Evolutionary conservation across 345 rosid species (phyloP), one percentile per base, ranked within the genome.

Genomic region (Citrus sp.): DNA sequence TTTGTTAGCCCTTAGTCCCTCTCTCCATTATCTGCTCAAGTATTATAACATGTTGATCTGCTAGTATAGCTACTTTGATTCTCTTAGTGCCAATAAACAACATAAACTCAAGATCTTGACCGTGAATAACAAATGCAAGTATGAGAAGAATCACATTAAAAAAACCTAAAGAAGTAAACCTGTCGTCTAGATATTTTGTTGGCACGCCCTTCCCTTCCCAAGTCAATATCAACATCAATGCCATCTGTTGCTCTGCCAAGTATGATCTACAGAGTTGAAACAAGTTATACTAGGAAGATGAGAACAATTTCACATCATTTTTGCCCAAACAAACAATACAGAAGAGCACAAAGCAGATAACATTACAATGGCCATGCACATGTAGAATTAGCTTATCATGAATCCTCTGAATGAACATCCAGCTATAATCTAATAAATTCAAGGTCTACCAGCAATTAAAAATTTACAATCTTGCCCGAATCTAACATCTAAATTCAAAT

Each of bases 171-270:
- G 46, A 73, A 77, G 10, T 49, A 74, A 80, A 95, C 98, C 95
- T 93, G 98, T 72, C 87, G 89, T 78, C 95, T 87, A 77, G 98
- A 92, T 80, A 95, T 85, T 79, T 87, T 91, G 80, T 87, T 90
- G 42, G 89, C 87, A 38, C 67, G 82, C 55, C 93, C 89, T 83
- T 91, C 92, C 83, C 83, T 89, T 78, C 93, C 86, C 83, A 93
- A 86, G 91, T 92, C 98, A 75, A 95, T 88, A 84, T 95, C 95
- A 67, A 95, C 94, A 27, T 77, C 81, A 76, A 83, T 78, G 78
- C 89, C 98, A 77, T 81, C 83, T 30, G 98, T 91, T 84, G 92
- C 90, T 84, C 98, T 92, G 73, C 98, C 98, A 73, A 96, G 94
- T 74, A 90, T 59, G 67, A 94, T 94, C 99, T 96, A 87, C 72